Percentiles rank a stretch among this genome's conserved stretches.
Evolutionary conservation across 1,284 basidiomycete genomes (phyloP).

Genomic region (Sporisorium iseilematis-ciliati): DNA sequence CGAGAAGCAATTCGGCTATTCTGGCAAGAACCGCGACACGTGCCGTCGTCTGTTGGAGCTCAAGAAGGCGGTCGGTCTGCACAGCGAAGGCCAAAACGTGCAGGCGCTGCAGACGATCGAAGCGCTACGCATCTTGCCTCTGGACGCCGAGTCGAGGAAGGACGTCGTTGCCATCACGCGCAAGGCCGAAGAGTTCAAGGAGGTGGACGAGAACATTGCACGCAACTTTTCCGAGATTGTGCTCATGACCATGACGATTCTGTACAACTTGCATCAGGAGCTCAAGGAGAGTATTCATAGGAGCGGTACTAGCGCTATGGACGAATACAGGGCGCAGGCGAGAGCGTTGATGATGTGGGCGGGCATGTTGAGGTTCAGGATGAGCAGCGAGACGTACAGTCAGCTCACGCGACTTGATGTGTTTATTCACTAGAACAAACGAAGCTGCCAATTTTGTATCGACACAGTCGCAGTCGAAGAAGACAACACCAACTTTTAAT

Average conservation of each 20-base stretch:
- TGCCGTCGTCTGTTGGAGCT: conserved; percentile 79
- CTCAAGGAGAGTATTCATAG: conserved; percentile 64
- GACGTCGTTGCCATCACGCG: conserved; percentile 88
- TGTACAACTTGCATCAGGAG: conserved; percentile 73
- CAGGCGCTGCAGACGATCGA: conserved; percentile 87
- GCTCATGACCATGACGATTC: conserved; percentile 91
- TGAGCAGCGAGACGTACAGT: conserved; percentile 69
- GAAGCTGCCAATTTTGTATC: too few species aligned
- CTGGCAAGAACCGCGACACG: conserved; percentile 79
- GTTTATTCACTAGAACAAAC: conserved; percentile 34
- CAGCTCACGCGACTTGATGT: conserved; percentile 68
- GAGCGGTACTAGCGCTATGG: conserved; percentile 53
- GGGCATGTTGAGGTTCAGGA: conserved; percentile 68
- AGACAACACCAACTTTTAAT: not conserved
- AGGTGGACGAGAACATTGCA: conserved; percentile 85
- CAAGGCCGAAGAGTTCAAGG: conserved; percentile 89
- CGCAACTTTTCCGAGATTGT: conserved; percentile 90
- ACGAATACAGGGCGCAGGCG: conserved; percentile 64
- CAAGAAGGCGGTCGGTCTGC: conserved; percentile 83
- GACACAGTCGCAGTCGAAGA: not conserved
- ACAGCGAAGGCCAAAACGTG: conserved; percentile 80
- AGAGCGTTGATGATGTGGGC: conserved; percentile 69
- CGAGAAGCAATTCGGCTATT: conserved; percentile 78
- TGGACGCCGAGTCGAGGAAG: conserved; percentile 75
- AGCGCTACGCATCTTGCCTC: conserved; percentile 86